These are phyloP conservation scores for Saitozyma sp. DNA, from an alignment of 768 basidiomycete genomes.

Conservation along the genomic window DNA sequence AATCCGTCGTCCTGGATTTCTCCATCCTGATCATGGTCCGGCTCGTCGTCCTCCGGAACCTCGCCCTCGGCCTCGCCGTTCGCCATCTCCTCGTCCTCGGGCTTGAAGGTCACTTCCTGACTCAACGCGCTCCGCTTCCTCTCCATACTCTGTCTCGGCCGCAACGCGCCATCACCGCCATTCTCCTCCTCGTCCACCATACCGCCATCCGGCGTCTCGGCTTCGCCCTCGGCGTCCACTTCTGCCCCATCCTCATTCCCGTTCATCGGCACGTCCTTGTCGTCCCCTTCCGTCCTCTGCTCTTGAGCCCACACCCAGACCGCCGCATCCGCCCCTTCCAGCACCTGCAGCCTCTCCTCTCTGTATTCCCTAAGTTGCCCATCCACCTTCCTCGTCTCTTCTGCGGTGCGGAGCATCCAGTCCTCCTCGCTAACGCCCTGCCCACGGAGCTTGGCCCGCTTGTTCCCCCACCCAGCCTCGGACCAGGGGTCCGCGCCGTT, in stretches of 20 bases:
- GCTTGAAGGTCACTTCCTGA: constrained; percentile 18
- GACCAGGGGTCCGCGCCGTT: constrained; percentile 83
- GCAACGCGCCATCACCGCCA: constrained; percentile 3
- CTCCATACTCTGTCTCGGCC: constrained; percentile 12
- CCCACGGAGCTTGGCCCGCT: constrained; percentile 73
- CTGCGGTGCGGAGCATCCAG: constrained; percentile 84
- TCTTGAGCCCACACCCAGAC: constrained; percentile 31
- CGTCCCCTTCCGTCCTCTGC: constrained; percentile 7
- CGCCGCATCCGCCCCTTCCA: constrained; percentile 28
- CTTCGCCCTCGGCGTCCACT: background rate
- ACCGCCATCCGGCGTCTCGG: background rate
- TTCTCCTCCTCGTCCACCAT: background rate
- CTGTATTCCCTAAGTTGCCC: constrained; percentile 52
- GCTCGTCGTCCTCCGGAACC: background rate
- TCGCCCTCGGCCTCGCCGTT: constrained; percentile 11
- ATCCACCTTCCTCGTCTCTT: constrained; percentile 65
- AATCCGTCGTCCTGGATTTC: constrained; percentile 6
- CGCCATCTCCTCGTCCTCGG: constrained; percentile 9
- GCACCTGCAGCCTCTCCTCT: constrained; percentile 29
- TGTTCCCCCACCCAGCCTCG: constrained; percentile 80
- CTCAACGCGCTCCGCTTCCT: constrained; percentile 30
- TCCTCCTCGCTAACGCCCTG: constrained; percentile 83
- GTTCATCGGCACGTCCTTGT: constrained; percentile 8
- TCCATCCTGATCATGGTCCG: constrained; percentile 6
- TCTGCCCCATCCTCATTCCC: background rate